phyloP scores from a whole-genome alignment of 352 stramenopile genomes.

The Phytophthora sojae region DNA sequence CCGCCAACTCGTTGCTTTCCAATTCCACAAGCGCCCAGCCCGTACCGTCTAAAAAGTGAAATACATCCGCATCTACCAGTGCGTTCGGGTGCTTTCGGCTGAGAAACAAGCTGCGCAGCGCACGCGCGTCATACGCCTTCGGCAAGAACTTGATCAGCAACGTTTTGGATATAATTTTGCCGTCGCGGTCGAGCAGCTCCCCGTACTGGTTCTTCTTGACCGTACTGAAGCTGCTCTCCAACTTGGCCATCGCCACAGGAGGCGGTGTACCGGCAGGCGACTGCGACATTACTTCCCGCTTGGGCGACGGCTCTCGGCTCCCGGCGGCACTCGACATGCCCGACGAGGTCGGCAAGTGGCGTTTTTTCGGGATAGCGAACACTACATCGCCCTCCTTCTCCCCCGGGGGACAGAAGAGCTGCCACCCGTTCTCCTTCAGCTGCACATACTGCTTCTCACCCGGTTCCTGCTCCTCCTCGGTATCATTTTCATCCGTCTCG shows the following conservation, averaged over 20 bases:
- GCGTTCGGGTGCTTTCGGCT: slow-evolving; percentile 44
- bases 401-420: slow-evolving; percentile 74
- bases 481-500: slow-evolving; percentile 42
- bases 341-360: slow-evolving; percentile 21
- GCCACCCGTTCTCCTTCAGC: slow-evolving; percentile 61
- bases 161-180: slow-evolving; percentile 63
- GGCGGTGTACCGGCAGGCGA: slow-evolving; percentile 28
- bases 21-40: slow-evolving; percentile 85
- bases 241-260: slow-evolving; percentile 14
- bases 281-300: slow-evolving; percentile 29
- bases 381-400: slow-evolving; percentile 66
- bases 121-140: slow-evolving; percentile 50
- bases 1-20: slow-evolving; percentile 49
- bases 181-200: slow-evolving; percentile 55
- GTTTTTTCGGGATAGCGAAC: slow-evolving; percentile 86
- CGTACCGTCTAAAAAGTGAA: slow-evolving; percentile 75
- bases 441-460: slow-evolving; percentile 46
- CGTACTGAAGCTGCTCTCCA: slow-evolving; percentile 30
- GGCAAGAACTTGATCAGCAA: slow-evolving; percentile 77
- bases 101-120: slow-evolving; percentile 59
- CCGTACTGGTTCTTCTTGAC: slow-evolving; percentile 38
- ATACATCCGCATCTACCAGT: slow-evolving; percentile 65
- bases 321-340: slow-evolving; percentile 30
- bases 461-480: slow-evolving; percentile 47
- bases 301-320: slow-evolving; percentile 50